Percentiles rank a stretch among this genome's conserved stretches.
Evolutionary conservation across 169 alveolate species (phyloP).

Genomic region (Cystoisospora suis): DNA sequence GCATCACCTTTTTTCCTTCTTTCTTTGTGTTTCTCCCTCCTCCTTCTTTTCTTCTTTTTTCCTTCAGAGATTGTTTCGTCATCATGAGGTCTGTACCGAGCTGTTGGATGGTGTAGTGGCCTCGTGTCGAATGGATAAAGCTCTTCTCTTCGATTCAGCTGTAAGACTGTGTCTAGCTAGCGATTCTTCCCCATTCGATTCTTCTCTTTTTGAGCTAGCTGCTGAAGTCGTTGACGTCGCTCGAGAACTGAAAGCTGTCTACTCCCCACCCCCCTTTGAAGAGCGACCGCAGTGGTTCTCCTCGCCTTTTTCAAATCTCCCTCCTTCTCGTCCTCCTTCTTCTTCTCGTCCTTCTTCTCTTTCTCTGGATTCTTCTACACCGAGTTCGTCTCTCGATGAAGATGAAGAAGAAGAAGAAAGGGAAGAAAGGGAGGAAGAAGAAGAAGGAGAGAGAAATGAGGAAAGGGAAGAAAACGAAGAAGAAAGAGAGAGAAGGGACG

Average conservation of each 20-base stretch:
- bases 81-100: constrained; percentile 66
- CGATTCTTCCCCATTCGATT: constrained; percentile 76
- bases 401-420: background rate
- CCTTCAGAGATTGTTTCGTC: constrained; percentile 79
- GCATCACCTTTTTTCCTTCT: no score
- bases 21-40: background rate
- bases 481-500: background rate
- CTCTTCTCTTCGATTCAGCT: constrained; percentile 85
- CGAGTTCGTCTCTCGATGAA: background rate
- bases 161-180: constrained; percentile 86
- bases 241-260: constrained; percentile 85
- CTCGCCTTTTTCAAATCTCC: no score
- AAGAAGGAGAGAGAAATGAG: background rate
- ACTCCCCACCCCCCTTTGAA: constrained; percentile 70
- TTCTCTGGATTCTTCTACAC: no score
- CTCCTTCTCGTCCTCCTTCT: no score
- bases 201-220: constrained; percentile 82
- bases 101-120: constrained; percentile 76
- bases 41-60: background rate
- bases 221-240: constrained; percentile 90
- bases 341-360: no score
- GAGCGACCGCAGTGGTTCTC: background rate
- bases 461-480: background rate
- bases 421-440: background rate
- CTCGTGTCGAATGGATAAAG: constrained; percentile 85